Evolutionary conservation across 768 basidiomycete genomes (phyloP).

Genomic region (Nidula microcarpa): DNA sequence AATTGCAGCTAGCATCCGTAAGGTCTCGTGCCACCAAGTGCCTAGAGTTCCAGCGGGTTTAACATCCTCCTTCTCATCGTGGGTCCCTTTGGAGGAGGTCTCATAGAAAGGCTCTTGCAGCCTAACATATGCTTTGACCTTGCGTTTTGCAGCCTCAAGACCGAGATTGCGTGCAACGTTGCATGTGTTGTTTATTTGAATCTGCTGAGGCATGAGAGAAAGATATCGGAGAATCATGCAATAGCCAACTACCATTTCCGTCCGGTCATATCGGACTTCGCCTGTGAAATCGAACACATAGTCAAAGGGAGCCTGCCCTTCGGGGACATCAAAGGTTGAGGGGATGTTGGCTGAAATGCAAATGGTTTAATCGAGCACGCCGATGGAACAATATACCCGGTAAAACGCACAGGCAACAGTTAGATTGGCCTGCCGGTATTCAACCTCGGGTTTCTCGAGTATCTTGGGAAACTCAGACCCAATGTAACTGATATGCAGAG

Average conservation of each 20-base stretch:
- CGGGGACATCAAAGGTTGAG: constrained; percentile 67
- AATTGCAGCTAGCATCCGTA: constrained; percentile 71
- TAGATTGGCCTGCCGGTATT: constrained; percentile 81
- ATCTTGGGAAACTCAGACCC: constrained; percentile 71
- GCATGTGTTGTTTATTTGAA: constrained; percentile 76
- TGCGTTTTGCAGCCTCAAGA: constrained; percentile 74
- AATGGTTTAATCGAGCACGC: constrained; percentile 2
- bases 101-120: constrained; percentile 79
- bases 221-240: constrained; percentile 5
- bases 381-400: constrained; percentile 2
- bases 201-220: constrained; percentile 34
- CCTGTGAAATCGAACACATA: constrained; percentile 88
- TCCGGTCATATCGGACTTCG: constrained; percentile 71
- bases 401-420: constrained; percentile 59
- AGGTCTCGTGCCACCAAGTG: constrained; percentile 87
- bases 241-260: constrained; percentile 56
- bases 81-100: constrained; percentile 58
- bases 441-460: constrained; percentile 64
- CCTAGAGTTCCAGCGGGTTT: constrained; percentile 71
- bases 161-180: constrained; percentile 66
- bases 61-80: constrained; percentile 70
- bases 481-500: constrained; percentile 52
- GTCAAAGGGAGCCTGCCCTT: constrained; percentile 65
- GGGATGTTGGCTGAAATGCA: constrained; percentile 55
- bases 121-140: constrained; percentile 76